Evolutionary conservation across 495 filamentous ascomycete genomes (phyloP).

Genomic region (Podospora pseudopauciseta): DNA sequence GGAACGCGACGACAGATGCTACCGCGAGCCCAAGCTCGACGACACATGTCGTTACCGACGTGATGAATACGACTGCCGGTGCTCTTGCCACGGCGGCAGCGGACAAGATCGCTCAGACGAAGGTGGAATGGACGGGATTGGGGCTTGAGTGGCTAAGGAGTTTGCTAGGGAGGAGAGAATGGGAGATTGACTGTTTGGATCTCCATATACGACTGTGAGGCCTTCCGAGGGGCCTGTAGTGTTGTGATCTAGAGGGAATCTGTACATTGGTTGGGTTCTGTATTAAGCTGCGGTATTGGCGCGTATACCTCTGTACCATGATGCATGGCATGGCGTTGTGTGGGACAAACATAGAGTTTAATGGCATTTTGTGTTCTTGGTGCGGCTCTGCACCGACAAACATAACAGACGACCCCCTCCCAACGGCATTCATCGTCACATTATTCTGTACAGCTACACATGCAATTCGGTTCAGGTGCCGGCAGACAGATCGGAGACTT

Average conservation of each 20-base stretch:
- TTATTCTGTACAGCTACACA: too few species aligned
- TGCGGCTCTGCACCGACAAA: too few species aligned
- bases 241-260: background rate
- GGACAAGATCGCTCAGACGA: constrained; percentile 56
- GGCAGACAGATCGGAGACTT: background rate
- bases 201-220: constrained; percentile 66
- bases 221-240: background rate
- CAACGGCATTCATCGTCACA: too few species aligned
- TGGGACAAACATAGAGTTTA: background rate
- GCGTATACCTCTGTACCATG: background rate
- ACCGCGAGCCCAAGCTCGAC: constrained; percentile 36
- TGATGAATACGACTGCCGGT: constrained; percentile 66
- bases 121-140: constrained; percentile 70
- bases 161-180: constrained; percentile 69
- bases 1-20: constrained; percentile 24
- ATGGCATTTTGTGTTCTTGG: background rate
- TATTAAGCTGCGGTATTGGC: background rate
- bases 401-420: too few species aligned
- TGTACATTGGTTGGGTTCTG: background rate
- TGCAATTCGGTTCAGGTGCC: background rate
- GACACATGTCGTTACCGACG: constrained; percentile 48
- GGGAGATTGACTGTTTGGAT: constrained; percentile 80
- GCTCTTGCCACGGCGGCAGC: constrained; percentile 63
- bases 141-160: constrained; percentile 80
- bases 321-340: background rate